Base-by-base conservation (phyloP, 148 eudicot species). In the Camellia sinensis region DNA sequence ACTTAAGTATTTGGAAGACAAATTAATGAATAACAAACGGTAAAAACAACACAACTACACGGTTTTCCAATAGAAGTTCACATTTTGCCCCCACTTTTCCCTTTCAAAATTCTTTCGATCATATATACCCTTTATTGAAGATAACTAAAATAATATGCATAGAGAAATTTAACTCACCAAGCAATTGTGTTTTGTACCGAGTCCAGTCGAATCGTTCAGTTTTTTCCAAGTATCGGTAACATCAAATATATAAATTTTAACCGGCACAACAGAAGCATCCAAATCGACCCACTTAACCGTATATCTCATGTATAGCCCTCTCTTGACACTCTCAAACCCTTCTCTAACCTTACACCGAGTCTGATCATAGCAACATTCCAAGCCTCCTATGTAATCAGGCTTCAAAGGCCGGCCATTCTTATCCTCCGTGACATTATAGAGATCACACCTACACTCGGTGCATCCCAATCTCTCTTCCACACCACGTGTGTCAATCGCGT, bases 401-500 rank as follows among this genome's bases (percentile, higher is more conserved):
- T 80, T 73, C 84, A 93, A 70, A 19, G 86, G 80, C 45, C 80
- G 70, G 0, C 91, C 92, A 74, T 82, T n/a, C 76, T 83, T 89
- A 70, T 89, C 90, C 1, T 43, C 5, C 0, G 95, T 90, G 11
- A 92, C 88, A 85, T 91, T 91, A 86, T 95, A 93, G 4, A 93
- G 89, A 85, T 89, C 84, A 83, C 99, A 93, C 87, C 83, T 95
- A 74, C 99, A 95, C 79, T 95, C 99, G 0, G 93, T 91, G 79
- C 99, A 95, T 17, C 97, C 97, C 85, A 84, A 67, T 79, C 62
- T 88, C 84, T 95, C 95, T 15, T 79, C 90, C 17, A 80, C 95
- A 40, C 88, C 88, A 3, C 99, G 87, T 4, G 99, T 95, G 83
- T 95, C 99, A 81, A 95, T 95, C 0, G 99, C 97, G 63, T 95